Percentiles rank a stretch among this genome's conserved stretches.
phyloP scores from a whole-genome alignment of 805 yeast genomes.

The Suhomyces pyralidae region DNA sequence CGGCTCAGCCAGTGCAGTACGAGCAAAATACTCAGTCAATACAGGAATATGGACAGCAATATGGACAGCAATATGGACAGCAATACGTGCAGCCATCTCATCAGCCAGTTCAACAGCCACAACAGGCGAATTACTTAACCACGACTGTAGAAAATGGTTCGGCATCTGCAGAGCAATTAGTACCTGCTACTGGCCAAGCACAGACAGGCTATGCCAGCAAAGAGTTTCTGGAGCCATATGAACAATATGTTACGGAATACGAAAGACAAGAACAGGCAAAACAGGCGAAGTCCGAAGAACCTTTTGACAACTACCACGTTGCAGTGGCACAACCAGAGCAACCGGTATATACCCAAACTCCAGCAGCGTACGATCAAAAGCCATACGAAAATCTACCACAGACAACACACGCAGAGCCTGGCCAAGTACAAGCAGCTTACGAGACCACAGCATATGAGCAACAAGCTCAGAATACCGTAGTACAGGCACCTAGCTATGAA shows the following conservation, averaged over 20 bases:
- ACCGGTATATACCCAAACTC: background rate
- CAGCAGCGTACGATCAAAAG: background rate
- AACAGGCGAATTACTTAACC: background rate
- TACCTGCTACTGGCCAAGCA: background rate
- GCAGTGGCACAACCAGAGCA: constrained; percentile 2
- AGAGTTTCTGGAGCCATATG: constrained; percentile 25
- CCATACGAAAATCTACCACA: background rate
- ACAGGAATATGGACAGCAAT: background rate
- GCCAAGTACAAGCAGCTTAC: background rate
- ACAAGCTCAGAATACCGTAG: background rate
- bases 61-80: no score
- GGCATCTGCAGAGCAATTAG: background rate
- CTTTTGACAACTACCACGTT: constrained; percentile 23
- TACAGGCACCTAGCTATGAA: background rate
- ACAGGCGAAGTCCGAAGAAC: constrained; percentile 16
- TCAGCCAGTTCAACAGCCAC: background rate
- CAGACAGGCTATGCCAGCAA: background rate
- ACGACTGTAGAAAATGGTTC: background rate
- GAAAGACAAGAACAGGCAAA: constrained; percentile 12
- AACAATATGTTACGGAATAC: constrained; percentile 19
- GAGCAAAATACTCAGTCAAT: background rate
- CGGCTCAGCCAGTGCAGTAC: background rate
- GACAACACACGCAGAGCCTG: background rate
- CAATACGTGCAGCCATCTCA: background rate
- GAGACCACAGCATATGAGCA: background rate